A percentile compares a stretch with the other conserved stretches of the same genome.
Evolutionary conservation across 75 land plant genomes (phyloP).

Genomic region (Azolla pinnata): DNA sequence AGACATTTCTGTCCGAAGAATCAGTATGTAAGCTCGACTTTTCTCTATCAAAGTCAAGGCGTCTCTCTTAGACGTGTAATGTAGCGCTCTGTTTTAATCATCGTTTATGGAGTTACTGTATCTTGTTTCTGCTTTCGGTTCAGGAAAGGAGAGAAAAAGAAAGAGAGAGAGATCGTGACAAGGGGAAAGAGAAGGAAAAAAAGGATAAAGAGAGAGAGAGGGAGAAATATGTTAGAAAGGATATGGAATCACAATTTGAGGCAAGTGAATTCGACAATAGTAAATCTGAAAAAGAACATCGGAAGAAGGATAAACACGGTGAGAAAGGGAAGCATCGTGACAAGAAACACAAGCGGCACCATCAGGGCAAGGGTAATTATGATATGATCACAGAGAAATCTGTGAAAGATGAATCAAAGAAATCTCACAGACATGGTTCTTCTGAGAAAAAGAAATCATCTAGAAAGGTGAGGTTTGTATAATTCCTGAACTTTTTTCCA

Average conservation of each 20-base stretch:
- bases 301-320: conserved; percentile 39
- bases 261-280: conserved; percentile 39
- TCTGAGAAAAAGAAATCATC: conserved; percentile 66
- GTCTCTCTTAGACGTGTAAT: too few species aligned
- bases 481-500: not conserved
- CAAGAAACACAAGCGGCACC: conserved; percentile 70
- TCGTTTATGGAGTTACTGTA: not conserved
- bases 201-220: conserved; percentile 44
- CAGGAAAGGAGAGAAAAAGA: conserved; percentile 29
- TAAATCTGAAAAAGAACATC: conserved; percentile 48
- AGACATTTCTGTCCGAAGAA: too few species aligned
- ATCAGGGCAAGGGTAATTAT: conserved; percentile 43
- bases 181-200: conserved; percentile 32
- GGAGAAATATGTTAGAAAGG: conserved; percentile 44
- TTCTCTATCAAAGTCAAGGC: too few species aligned
- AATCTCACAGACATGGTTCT: conserved; percentile 49
- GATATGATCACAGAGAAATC: conserved; percentile 54
- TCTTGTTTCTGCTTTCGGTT: too few species aligned
- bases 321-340: conserved; percentile 24
- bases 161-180: conserved; percentile 11
- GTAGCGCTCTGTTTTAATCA: not conserved
- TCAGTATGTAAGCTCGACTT: too few species aligned
- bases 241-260: conserved; percentile 37
- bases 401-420: conserved; percentile 66
- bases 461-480: conserved; percentile 45